Base-by-base conservation (phyloP, 345 rosid species). In the Sonneratia caseolaris region DNA sequence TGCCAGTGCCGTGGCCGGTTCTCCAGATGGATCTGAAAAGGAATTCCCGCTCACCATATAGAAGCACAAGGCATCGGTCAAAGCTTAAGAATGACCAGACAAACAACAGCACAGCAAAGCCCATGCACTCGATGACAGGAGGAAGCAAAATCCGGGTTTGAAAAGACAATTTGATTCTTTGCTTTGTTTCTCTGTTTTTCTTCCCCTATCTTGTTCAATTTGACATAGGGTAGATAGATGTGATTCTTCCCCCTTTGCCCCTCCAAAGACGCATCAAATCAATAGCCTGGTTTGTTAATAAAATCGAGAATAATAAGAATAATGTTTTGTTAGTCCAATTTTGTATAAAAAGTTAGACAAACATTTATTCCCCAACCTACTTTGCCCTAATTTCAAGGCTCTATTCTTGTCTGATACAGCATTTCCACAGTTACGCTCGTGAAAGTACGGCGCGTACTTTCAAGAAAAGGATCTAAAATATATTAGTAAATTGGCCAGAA, bases 71-170 rank as follows among this genome's bases (percentile, higher is more conserved):
- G 2, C 5, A 42, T 42, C 45, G 45, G 45, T 42, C 45, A 42
- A 42, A 42, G 45, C 45, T 42, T 5, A 42, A 42, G 10, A 42
- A 42, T 1, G 3, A 42, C 45, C 51, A 9, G 15, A 37, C 19
- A 43, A 68, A 16, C 22, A 53, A 19, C 22, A 19, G 55, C n/a
- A 47, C 21, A 40, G 38, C 32, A 43, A 27, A 62, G 37, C 22
- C 79, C 87, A 79, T 82, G 86, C 91, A 82, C 80, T 81, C 72
- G 80, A 68, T 37, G 68, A 78, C 70, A 76, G 64, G 45, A 43
- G 76, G 64, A 64, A 73, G 27, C 75, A 78, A 69, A 74, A 77
- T 68, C 56, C 77, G 56, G 66, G 61, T 19, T 36, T 69, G 22
- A 70, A 61, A 75, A 13, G 45, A 45, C 64, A 35, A 36, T 21